Conservation (phyloP, 169 alveolate species). For the Plasmodium adleri region DNA sequence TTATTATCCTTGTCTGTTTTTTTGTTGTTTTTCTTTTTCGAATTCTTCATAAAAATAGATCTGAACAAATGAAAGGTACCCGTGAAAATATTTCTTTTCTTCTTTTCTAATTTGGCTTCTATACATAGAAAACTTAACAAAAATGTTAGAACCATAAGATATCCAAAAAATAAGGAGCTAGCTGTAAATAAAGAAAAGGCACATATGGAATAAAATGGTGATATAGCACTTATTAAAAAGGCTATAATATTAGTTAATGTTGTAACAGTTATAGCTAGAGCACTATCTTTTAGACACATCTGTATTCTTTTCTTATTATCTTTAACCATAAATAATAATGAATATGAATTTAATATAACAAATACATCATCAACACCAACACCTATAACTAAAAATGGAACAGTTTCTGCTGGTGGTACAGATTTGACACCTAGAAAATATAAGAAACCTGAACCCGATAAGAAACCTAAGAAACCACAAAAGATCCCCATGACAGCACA, state of each 20-base stretch:
- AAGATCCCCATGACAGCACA: constrained; percentile 83
- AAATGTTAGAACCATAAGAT: constrained; percentile 84
- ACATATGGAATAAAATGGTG: constrained; percentile 86
- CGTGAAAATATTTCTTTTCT: constrained; percentile 38
- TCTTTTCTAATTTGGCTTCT: constrained; percentile 83
- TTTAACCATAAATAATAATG: constrained; percentile 82
- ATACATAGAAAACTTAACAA: constrained; percentile 84
- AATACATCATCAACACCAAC: constrained; percentile 89
- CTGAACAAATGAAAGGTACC: constrained; percentile 11
- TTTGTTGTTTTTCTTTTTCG: neutral
- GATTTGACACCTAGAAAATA: constrained; percentile 84
- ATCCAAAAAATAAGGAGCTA: constrained; percentile 85
- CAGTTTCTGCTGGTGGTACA: constrained; percentile 87
- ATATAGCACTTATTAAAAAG: constrained; percentile 87
- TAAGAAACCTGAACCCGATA: constrained; percentile 88
- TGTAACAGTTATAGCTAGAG: constrained; percentile 87
- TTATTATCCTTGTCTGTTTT: neutral
- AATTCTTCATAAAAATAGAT: neutral
- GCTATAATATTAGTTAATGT: constrained; percentile 87
- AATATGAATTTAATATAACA: constrained; percentile 85
- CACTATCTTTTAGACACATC: constrained; percentile 86
- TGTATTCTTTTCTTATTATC: constrained; percentile 84
- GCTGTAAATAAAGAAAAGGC: constrained; percentile 86
- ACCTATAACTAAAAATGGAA: constrained; percentile 88
- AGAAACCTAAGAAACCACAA: constrained; percentile 87